Base-by-base conservation (phyloP, 305 asterid species). In the Fraxinus sp. region DNA sequence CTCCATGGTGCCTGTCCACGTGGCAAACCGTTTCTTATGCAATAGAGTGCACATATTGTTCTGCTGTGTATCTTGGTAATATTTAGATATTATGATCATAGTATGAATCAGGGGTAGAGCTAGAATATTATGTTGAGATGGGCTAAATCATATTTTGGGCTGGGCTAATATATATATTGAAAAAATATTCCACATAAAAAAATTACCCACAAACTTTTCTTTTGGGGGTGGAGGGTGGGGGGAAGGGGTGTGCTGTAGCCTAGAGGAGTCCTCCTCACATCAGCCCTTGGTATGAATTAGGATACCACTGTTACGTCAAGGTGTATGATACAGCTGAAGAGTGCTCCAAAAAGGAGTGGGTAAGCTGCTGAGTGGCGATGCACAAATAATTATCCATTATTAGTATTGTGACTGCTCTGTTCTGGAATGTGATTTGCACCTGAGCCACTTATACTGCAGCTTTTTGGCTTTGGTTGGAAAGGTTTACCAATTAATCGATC, bases 361-460 rank as follows among this genome's bases (percentile, higher is more conserved):
- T 44, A 11, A 18, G 39, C 57, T 66, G 74, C 74, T 16, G 7
- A 64, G 72, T 64, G 33, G 16, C 32, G 2, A 66, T 66, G 74
- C 35, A 66, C 74, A 66, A 4, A 52, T 7, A 52, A 16, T 52
- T 52, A 16, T 52, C 22, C 22, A 52, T 52, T 52, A 52, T 52
- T 52, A 52, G 64, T 52, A 55, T 55, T 55, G 64, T 55, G 46
- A 52, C 44, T 77, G 39, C 44, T 77, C 39, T 49, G 18, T 68
- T 68, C 36, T 68, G 37, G 74, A 36, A 68, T 68, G 35, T 49
- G 80, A 77, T 22, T 52, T 28, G 80, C 71, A 71, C 41, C 76
- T 71, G 39, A 32, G 76, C 24, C 44, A 14, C 35, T 68, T 10
- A n/a, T 3, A 18, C 28, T 10, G 44, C 20, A 3, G 10, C 7